These are phyloP conservation scores for Prototheca cutis DNA, from an alignment of 163 green algal genomes.

Conservation along the genomic window DNA sequence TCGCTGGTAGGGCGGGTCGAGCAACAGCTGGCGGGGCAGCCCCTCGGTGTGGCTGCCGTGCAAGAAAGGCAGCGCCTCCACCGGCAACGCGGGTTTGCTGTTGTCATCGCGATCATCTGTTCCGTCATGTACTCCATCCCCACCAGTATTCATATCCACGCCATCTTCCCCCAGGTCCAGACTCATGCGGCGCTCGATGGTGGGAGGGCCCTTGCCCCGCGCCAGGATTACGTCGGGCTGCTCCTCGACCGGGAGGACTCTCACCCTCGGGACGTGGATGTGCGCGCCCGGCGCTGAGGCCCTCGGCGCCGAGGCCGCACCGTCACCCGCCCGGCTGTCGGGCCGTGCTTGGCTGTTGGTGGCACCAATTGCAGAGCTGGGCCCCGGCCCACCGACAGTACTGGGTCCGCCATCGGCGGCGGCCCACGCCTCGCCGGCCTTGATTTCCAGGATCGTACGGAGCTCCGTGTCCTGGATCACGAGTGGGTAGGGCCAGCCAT, in stretches of 20 bases:
- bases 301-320: no score
- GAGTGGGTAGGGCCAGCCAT: slow-evolving; percentile 21
- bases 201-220: slow-evolving; percentile 1
- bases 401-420: not conserved
- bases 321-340: no score
- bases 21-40: not conserved
- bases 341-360: no score
- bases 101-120: no score
- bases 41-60: no score
- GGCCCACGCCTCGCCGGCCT: slow-evolving; percentile 7
- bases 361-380: not conserved
- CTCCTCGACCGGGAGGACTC: not conserved
- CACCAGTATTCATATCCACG: no score
- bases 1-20: slow-evolving; percentile 24
- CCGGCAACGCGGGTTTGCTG: no score
- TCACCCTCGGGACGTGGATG: not conserved
- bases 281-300: no score
- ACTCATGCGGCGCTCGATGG: slow-evolving; percentile 6
- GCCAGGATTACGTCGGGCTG: slow-evolving; percentile 17
- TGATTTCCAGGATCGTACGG: slow-evolving; percentile 28
- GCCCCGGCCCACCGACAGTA: not conserved
- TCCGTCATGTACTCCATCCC: no score
- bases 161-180: not conserved
- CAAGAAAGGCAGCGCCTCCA: no score
- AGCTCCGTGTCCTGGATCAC: slow-evolving; percentile 31